phyloP scores from a whole-genome alignment of 371 early-diverging fungal genomes.

The Umbelopsis sp. region DNA sequence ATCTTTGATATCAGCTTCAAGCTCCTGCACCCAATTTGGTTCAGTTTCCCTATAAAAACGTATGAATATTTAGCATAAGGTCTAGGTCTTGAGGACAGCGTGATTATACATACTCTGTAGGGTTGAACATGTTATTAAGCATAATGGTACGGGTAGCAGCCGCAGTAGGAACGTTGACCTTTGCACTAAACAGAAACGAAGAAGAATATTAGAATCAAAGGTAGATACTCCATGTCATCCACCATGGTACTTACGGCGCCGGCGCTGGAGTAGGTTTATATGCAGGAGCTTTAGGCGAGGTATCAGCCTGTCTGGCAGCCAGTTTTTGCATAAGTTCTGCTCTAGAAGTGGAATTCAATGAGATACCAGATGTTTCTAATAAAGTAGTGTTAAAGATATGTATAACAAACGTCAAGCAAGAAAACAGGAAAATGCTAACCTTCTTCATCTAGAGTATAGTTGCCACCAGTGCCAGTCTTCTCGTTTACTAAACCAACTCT shows the following conservation, averaged over 20 bases:
- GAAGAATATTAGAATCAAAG: background rate
- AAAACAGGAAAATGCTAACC: conserved; percentile 34
- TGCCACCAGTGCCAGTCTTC: conserved; percentile 43
- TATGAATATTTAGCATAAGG: too few relatives aligned
- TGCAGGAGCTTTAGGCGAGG: conserved; percentile 26
- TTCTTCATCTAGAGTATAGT: conserved; percentile 59
- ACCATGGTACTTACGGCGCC: background rate
- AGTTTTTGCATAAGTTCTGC: conserved; percentile 89
- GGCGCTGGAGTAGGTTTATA: conserved; percentile 6
- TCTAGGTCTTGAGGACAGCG: too few relatives aligned
- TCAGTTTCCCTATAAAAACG: conserved; percentile 73
- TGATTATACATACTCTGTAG: conserved; percentile 70
- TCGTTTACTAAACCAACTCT: conserved; percentile 84
- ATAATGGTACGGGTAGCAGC: conserved; percentile 65
- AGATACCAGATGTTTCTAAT: conserved; percentile 68
- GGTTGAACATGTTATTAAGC: conserved; percentile 93
- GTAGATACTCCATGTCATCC: background rate
- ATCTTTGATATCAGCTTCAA: conserved; percentile 83
- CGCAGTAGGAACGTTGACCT: conserved; percentile 46
- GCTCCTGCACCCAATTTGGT: conserved; percentile 84
- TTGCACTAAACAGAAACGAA: conserved; percentile 26
- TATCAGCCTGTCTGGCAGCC: conserved; percentile 54
- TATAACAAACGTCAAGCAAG: background rate
- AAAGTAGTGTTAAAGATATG: background rate
- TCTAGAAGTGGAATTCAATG: conserved; percentile 75